Percentiles rank a stretch among this genome's conserved stretches.
Conservation (phyloP, 2,329 filamentous ascomycete genomes). For the Hypoxylon sp. region DNA sequence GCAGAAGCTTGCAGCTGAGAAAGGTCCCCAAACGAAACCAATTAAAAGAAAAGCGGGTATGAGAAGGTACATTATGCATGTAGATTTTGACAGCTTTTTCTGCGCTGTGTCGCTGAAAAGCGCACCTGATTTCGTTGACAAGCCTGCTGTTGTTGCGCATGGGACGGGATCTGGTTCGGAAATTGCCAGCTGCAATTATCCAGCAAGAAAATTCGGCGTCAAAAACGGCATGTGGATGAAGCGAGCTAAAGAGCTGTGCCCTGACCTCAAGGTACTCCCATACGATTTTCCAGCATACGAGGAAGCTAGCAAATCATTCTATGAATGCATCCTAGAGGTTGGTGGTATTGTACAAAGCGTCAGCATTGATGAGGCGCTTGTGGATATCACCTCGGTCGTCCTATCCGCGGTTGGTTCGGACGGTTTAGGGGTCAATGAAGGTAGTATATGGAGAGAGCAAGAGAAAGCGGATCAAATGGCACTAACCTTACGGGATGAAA, state of each 20-base stretch:
- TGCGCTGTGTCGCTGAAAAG: conserved; percentile 89
- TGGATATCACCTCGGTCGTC: conserved; percentile 84
- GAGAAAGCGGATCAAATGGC: conserved; percentile 82
- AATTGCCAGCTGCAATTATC: conserved; percentile 98
- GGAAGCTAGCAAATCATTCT: conserved; percentile 89
- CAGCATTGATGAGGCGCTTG: conserved; percentile 93
- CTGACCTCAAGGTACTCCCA: conserved; percentile 88
- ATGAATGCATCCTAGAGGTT: conserved; percentile 83
- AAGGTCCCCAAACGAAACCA: conserved; percentile 62
- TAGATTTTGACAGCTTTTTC: conserved; percentile 99
- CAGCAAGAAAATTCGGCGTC: conserved; percentile 85
- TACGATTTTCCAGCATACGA: conserved; percentile 98
- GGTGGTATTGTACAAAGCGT: conserved; percentile 94
- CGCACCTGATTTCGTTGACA: conserved; percentile 80
- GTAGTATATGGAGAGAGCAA: conserved; percentile 82
- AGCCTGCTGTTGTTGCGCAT: conserved; percentile 91
- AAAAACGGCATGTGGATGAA: conserved; percentile 99
- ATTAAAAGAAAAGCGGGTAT: conserved; percentile 71
- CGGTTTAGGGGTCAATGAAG: conserved; percentile 75
- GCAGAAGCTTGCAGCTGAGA: conserved; percentile 83
- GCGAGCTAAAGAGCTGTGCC: conserved; percentile 83
- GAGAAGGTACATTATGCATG: conserved; percentile 89
- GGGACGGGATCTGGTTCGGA: conserved; percentile 88
- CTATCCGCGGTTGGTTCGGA: conserved; percentile 75
- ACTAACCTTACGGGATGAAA: conserved; percentile 72